Conservation (phyloP, 1,284 basidiomycete species). For the Malassezia arunalokei region DNA sequence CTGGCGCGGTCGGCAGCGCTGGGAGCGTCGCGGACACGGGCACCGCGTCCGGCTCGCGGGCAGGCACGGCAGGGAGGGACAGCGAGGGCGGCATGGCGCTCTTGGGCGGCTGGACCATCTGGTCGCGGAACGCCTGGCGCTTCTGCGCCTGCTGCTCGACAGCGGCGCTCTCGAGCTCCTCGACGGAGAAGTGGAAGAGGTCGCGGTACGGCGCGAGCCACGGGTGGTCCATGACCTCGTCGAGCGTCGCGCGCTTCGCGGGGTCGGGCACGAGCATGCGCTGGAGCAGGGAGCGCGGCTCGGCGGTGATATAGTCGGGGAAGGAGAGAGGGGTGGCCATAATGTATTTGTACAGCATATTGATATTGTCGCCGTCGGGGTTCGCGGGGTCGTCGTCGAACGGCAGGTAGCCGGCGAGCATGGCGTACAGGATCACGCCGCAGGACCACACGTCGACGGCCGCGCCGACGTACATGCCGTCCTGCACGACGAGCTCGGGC, state of each 20-base stretch:
- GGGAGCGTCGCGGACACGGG: not conserved
- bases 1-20: not conserved
- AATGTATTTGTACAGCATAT: conserved; percentile 98
- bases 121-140: conserved; percentile 42
- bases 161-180: conserved; percentile 43
- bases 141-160: conserved; percentile 45
- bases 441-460: conserved; percentile 99
- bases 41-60: not conserved
- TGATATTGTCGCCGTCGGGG: conserved; percentile 98
- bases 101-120: conserved; percentile 43
- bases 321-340: conserved; percentile 50
- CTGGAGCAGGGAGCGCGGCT: conserved; percentile 40
- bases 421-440: conserved; percentile 96
- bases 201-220: conserved; percentile 44
- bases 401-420: conserved; percentile 98
- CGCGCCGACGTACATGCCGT: conserved; percentile 93
- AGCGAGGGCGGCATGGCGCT: conserved; percentile 5
- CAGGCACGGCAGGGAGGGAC: not conserved
- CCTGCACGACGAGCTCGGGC: conserved; percentile 95
- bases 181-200: conserved; percentile 43
- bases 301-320: conserved; percentile 43
- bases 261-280: conserved; percentile 45
- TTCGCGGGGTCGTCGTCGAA: conserved; percentile 98
- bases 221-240: conserved; percentile 42
- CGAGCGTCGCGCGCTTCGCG: conserved; percentile 28